Conservation (phyloP, 106 monocot species). For the Platanthera zijinensis region DNA sequence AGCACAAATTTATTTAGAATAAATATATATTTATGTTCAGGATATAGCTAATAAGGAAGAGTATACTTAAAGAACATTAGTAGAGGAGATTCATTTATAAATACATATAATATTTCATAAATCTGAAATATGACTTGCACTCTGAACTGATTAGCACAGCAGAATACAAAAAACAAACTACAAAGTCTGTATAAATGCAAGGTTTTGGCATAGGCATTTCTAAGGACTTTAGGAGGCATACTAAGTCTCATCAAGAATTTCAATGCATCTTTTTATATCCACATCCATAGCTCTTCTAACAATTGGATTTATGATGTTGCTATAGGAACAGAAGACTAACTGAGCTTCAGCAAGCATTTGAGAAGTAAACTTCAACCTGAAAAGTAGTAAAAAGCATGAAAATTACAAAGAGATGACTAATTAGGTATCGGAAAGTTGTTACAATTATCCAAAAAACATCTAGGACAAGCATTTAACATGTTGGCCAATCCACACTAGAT, state of each 20-base stretch:
- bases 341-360: constrained; percentile 80
- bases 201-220: not conserved
- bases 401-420: not conserved
- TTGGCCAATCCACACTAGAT: constrained; percentile 81
- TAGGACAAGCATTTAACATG: constrained; percentile 63
- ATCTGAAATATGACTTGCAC: not conserved
- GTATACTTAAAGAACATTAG: not conserved
- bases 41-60: not conserved
- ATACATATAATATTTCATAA: not conserved
- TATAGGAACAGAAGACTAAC: constrained; percentile 91
- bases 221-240: constrained; percentile 26
- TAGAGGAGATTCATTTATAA: not conserved
- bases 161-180: not conserved
- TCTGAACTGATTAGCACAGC: not conserved
- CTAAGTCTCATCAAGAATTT: constrained; percentile 98
- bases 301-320: constrained; percentile 79
- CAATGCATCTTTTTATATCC: constrained; percentile 74
- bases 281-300: constrained; percentile 94
- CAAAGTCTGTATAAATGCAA: not conserved
- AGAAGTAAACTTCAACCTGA: constrained; percentile 94
- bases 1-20: not conserved
- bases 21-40: not conserved
- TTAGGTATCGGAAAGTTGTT: too few relatives aligned
- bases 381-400: constrained; percentile 18
- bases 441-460: not conserved